Base-by-base conservation (phyloP, 2,329 filamentous ascomycete genomes). In the Trichophyton rubrum region DNA sequence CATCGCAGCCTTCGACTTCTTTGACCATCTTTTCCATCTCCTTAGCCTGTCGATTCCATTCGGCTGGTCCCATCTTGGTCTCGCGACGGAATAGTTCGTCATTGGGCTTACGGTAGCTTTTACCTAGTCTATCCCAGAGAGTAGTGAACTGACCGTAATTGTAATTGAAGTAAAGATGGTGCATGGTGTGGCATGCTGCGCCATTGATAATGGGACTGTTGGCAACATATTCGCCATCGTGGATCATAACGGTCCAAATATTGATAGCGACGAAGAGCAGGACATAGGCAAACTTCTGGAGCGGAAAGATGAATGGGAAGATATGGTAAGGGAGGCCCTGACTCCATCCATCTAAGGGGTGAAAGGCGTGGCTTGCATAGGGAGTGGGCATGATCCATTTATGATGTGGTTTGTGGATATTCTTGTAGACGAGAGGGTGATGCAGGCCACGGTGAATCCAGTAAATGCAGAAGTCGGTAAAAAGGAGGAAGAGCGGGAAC, bases 371-470 rank as follows among this genome's bases (percentile, higher is more conserved):
- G 67, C 87, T 90, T 47, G 92, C 91, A 73, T 84, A 96, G 0
- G 92, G 92, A 2, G 90, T 95, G 2, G 92, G 92, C 89, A 96
- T 95, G 76, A 97, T 96, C 92, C 92, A 97, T 79, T 96, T 96
- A 85, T 97, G 92, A 77, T 97, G 92, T 66, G 90, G 87, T 83
- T 97, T 97, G 83, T 97, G 92, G 57, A 96, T 81, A 66, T 80
- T 79, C 79, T 91, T 95, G 83, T 97, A 97, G 67, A 93, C 72
- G 55, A 75, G 70, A 15, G 88, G 88, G 74, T 90, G 86, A 76
- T 96, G 90, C 63, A 95, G 81, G 61, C 83, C 87, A 61, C 90
- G 87, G 78, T 95, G 90, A 69, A 95, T 92, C 82, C 87, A 89
- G 80, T 96, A 95, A 77, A 96, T 91, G 77, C 81, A 85, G 73